Evolutionary conservation across 139 green algal species (phyloP), one percentile per base, ranked within the genome.

Genomic region (Zygnema circumcarinatum): DNA sequence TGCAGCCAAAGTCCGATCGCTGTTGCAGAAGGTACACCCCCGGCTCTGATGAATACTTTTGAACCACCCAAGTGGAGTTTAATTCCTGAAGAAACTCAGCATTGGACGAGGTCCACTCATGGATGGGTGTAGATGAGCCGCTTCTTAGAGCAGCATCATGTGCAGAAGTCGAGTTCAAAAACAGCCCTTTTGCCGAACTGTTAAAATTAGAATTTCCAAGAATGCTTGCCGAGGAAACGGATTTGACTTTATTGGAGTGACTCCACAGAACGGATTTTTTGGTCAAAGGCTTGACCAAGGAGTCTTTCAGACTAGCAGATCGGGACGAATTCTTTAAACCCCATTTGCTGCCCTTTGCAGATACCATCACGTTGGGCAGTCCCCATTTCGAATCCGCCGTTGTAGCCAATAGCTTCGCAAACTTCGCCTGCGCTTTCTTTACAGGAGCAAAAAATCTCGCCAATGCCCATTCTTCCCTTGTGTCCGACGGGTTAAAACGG

Each of bases 1-100:
- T 0, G 81, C 81, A 83, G 0, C 33, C 25, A 74, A 72, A 81
- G 38, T 81, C 81, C 38, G n/a, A 39, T 33, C 22, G 32, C 33
- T 83, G 81, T 42, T 87, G 67, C 31, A 83, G 35, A 72, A 87
- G 35, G 38, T 38, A 87, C 31, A 53, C 81, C 41, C 81, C 81
- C 22, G 40, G 79, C 52, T 79, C 35, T 25, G 32, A 35, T 11
- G 42, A 79, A 40, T 40, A 40, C 29, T 67, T 39, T 68, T 38
- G 11, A 38, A 86, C 52, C 25, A 78, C n/a, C 79, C 79, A 86
- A 38, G 3, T 41, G 7, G 69, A 39, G 3, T 39, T 41, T 41
- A 78, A 20, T 39, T 78, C 35, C 16, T 78, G 47, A 16, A 7
- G 47, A 62, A 25, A 62, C 16, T 62, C 47, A 16, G 7, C 47